Evolutionary conservation across 2,329 filamentous ascomycete genomes (phyloP).

Genomic region (Trichophyton simii): DNA sequence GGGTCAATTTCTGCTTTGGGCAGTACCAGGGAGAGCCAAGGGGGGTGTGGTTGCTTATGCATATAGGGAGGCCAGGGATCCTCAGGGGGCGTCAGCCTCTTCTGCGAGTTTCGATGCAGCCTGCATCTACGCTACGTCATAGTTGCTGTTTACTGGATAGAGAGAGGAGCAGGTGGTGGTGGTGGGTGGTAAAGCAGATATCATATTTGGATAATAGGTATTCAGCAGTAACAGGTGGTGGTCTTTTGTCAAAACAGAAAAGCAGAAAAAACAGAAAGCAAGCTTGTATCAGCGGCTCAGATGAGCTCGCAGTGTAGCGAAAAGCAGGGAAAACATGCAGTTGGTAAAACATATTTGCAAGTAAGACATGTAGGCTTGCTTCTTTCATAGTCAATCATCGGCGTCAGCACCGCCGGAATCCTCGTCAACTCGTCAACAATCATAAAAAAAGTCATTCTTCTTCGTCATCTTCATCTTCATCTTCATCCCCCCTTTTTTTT

Average conservation of each 20-base stretch:
- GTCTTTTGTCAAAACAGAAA: not conserved
- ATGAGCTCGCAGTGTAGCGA: not conserved
- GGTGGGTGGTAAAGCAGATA: not conserved
- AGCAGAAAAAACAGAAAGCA: not conserved
- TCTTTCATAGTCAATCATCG: not conserved
- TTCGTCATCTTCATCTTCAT: not conserved
- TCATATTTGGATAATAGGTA: not conserved
- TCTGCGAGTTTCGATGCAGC: no score
- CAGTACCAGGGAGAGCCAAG: no score
- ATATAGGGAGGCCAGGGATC: no score
- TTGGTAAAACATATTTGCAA: not conserved
- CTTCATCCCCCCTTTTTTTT: no score
- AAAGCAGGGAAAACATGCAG: not conserved
- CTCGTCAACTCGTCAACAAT: not conserved
- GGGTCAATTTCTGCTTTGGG: no score
- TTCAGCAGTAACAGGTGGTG: not conserved
- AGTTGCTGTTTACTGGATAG: no score
- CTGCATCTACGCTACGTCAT: not conserved
- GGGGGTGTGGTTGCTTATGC: no score
- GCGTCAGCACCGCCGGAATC: no score
- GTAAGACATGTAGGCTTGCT: not conserved
- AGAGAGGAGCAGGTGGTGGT: no score
- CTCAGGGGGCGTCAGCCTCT: no score
- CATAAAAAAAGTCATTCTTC: not conserved
- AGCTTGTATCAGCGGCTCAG: not conserved